Base-by-base conservation (phyloP, 179 eudicot species). In the Beta corolliflora region DNA sequence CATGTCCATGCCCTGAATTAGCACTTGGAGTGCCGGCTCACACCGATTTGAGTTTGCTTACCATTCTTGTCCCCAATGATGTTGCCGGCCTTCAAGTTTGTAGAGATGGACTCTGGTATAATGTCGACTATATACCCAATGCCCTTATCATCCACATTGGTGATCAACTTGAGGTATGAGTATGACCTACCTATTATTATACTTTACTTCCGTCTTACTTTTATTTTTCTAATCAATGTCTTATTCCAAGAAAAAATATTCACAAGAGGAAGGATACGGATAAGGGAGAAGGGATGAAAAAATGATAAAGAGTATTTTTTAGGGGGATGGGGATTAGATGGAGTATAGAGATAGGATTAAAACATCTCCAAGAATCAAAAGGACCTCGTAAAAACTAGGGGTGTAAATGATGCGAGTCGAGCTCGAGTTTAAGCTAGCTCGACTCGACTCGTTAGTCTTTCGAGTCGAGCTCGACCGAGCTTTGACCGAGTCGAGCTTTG, bases 131-230 rank as follows among this genome's bases (percentile, higher is more conserved):
- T 86, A 89, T 93, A 14, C 93, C 93, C 1, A 90, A 91, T 84
- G 95, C 97, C 41, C 89, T 94, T 31, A 88, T 94, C 75, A 54
- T 94, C 61, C 97, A 94, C 84, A 81, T 94, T 58, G 98, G 97
- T 53, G 98, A 94, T 85, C 98, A 94, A 78, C 50, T 91, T 60
- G 95, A 94, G 98, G n/a, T n/a, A n/a, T n/a, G n/a, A n/a, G 98
- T 91, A 87, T 25, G 7, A 1, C 13, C 10, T 16, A 13, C 36
- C 2, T 9, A 12, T 11, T 54, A 23, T 19, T 31, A 31, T 11
- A 25, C 70, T 65, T 65, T 65, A 12, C 3, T 36, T 36, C 41
- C 41, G 3, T 36, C 41, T 36, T 36, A 13, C 61, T 0, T 58
- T 58, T 58, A 48, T 4, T 58, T 58, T 58, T 58, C 55, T 44